phyloP scores from a whole-genome alignment of 306 rosid species.

The Alnus glutinosa region DNA sequence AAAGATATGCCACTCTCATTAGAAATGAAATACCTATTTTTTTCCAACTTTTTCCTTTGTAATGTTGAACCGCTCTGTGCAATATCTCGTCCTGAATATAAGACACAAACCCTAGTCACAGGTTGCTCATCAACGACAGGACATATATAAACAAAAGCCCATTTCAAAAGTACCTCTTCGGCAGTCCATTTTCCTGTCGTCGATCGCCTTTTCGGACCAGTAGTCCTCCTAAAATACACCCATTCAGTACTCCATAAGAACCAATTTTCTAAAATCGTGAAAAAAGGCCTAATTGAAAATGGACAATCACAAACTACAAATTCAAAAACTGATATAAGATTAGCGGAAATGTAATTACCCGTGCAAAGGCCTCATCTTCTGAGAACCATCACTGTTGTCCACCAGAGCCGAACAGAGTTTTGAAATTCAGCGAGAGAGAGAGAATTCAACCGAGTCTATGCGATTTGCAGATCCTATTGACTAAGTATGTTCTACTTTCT shows the following conservation, averaged over 20 bases:
- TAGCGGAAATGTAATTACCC: slow-evolving; percentile 46
- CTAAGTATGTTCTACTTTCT: not conserved
- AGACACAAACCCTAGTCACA: not conserved
- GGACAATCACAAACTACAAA: not conserved
- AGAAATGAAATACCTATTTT: slow-evolving; percentile 71
- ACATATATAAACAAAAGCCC: not conserved
- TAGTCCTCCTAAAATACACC: slow-evolving; percentile 75
- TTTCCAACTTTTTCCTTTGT: slow-evolving; percentile 96
- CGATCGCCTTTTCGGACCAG: slow-evolving; percentile 98
- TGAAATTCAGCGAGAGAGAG: slow-evolving; percentile 13
- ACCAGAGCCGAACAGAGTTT: slow-evolving; percentile 39
- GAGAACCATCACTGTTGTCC: slow-evolving; percentile 43
- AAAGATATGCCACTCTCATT: slow-evolving; percentile 2
- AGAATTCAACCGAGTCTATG: slow-evolving; percentile 19
- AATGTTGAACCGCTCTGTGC: slow-evolving; percentile 80
- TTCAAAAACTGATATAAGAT: not conserved
- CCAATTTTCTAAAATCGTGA: not conserved
- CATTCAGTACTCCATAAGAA: slow-evolving; percentile 21
- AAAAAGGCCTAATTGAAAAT: not conserved
- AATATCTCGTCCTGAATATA: slow-evolving; percentile 72
- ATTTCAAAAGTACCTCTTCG: slow-evolving; percentile 65
- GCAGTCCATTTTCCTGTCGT: slow-evolving; percentile 97
- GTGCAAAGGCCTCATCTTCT: slow-evolving; percentile 57
- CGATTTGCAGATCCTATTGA: slow-evolving; percentile 46
- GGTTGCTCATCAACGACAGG: not conserved